Percentiles rank a stretch among this genome's conserved stretches.
phyloP scores from a whole-genome alignment of 345 rosid species.

The Rhizophora apiculata region DNA sequence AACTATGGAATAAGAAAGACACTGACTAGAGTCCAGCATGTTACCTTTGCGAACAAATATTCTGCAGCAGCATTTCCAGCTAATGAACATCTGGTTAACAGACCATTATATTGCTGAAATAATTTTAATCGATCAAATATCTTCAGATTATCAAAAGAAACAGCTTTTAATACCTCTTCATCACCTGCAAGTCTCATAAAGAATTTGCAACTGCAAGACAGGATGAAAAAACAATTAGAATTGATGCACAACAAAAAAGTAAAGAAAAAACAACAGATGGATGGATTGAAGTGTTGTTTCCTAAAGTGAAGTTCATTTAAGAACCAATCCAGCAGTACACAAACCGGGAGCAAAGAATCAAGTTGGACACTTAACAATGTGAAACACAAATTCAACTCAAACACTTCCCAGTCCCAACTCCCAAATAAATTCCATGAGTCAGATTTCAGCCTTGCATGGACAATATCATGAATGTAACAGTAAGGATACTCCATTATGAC shows the following conservation, averaged over 20 bases:
- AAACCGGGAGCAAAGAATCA: background rate
- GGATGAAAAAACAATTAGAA: no score
- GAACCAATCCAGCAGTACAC: background rate
- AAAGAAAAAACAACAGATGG: background rate
- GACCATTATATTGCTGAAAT: background rate
- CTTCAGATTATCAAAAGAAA: background rate
- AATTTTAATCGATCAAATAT: background rate
- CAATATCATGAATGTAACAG: no score
- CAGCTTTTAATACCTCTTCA: background rate
- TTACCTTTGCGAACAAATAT: background rate
- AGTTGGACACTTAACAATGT: no score
- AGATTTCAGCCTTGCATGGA: no score
- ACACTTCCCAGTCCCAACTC: no score
- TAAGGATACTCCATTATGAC: no score
- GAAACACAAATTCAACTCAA: no score
- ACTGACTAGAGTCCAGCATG: background rate
- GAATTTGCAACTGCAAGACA: background rate
- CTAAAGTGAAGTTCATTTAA: background rate
- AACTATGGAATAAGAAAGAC: background rate
- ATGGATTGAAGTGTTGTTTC: no score
- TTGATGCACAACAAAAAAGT: background rate
- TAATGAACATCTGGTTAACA: background rate
- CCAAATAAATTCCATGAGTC: no score
- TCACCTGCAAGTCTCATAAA: background rate
- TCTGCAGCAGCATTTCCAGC: background rate